phyloP scores from a whole-genome alignment of 768 basidiomycete genomes.

The Leccinum incarnatum region DNA sequence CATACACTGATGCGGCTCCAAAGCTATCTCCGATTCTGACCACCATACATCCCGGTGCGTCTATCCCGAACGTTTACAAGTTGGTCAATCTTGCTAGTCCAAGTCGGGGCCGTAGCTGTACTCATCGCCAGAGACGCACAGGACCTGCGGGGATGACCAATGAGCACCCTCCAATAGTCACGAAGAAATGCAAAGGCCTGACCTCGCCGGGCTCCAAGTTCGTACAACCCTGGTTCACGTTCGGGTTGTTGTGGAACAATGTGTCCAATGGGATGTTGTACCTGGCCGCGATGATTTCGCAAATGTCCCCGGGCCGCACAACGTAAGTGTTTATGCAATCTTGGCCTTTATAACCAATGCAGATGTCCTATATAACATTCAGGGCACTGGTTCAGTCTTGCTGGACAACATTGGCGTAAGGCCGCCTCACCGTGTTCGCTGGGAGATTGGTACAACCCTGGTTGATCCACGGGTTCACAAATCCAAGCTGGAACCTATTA shows the following conservation, averaged over 20 bases:
- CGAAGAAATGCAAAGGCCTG: not conserved
- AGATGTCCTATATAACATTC: conserved; percentile 38
- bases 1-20: not conserved
- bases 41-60: not conserved
- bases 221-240: not conserved
- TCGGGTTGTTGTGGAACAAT: not conserved
- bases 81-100: not conserved
- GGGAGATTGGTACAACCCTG: too few species aligned
- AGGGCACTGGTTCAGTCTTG: not conserved
- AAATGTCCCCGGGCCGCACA: not conserved
- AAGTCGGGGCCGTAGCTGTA: not conserved
- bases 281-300: not conserved
- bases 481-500: conserved; percentile 55
- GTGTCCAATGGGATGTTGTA: not conserved
- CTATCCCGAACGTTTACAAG: not conserved
- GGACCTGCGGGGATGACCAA: not conserved
- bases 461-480: conserved; percentile 46
- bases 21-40: too few species aligned
- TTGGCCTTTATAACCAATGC: conserved; percentile 51
- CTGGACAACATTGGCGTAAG: not conserved
- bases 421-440: conserved; percentile 23
- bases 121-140: not conserved
- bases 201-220: not conserved
- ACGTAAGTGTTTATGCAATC: conserved; percentile 42
- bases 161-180: not conserved